phyloP scores from a whole-genome alignment of 2,329 filamentous ascomycete species.

The Diplodia intermedia region DNA sequence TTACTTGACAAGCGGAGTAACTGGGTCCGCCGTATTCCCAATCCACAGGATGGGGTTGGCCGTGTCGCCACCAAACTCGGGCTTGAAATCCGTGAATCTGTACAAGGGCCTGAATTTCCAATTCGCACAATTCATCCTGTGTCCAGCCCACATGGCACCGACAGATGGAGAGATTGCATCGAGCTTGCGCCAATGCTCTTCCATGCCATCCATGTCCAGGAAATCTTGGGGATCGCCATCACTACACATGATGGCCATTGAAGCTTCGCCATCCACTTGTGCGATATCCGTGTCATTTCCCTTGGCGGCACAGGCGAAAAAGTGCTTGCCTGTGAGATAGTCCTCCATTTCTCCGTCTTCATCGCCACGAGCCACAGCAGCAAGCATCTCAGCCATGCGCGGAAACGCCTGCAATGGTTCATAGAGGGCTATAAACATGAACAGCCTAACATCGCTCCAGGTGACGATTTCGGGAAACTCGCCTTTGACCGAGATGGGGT shows the following conservation, averaged over 20 bases:
- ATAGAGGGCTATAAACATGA: conserved; percentile 50
- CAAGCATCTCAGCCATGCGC: conserved; percentile 45
- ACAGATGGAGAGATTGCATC: conserved; percentile 44
- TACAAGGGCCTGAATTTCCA: conserved; percentile 48
- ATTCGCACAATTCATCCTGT: conserved; percentile 48
- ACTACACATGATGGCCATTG: conserved; percentile 49
- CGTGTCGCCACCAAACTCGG: conserved; percentile 48
- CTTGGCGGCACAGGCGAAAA: conserved; percentile 42
- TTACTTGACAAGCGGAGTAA: conserved; percentile 60
- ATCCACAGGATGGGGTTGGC: conserved; percentile 64
- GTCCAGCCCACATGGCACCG: conserved; percentile 49
- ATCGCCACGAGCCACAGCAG: conserved; percentile 44
- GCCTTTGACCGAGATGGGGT: conserved; percentile 47
- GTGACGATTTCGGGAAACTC: conserved; percentile 48
- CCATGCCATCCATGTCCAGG: conserved; percentile 41
- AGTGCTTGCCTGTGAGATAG: conserved; percentile 36
- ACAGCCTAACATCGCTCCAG: conserved; percentile 48
- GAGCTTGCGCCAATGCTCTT: conserved; percentile 45
- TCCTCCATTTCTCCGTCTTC: conserved; percentile 39
- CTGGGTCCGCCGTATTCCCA: conserved; percentile 64
- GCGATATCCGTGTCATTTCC: conserved; percentile 38
- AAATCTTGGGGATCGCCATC: conserved; percentile 48
- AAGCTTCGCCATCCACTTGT: conserved; percentile 35
- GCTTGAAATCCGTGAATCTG: conserved; percentile 40
- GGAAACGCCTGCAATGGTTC: conserved; percentile 45